phyloP scores from a whole-genome alignment of 176 grass and related monocot species.

The Oryza meridionalis region DNA sequence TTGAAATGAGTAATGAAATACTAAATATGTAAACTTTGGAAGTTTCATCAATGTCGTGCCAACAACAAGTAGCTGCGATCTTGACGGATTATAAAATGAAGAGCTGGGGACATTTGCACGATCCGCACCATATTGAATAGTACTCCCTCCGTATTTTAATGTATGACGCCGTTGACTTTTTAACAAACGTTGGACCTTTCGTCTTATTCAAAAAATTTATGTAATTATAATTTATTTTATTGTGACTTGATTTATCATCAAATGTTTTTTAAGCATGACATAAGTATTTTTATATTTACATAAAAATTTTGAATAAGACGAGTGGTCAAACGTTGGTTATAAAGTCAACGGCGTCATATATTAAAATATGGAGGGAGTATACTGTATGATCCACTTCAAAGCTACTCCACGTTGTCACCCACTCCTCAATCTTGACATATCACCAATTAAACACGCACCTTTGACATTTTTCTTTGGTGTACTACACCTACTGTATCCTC shows the following conservation, averaged over 20 bases:
- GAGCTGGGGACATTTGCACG: neutral
- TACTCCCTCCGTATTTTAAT: too few species aligned
- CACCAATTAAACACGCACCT: neutral
- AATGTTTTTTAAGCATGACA: too few species aligned
- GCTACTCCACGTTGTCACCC: neutral
- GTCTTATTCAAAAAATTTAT: too few species aligned
- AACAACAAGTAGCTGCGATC: neutral
- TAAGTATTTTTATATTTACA: too few species aligned
- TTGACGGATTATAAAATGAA: conserved; percentile 8
- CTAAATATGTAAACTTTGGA: neutral
- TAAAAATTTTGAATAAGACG: too few species aligned
- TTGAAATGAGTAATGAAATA: neutral
- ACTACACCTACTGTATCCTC: neutral
- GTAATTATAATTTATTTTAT: too few species aligned
- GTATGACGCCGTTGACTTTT: too few species aligned
- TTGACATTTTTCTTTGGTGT: neutral
- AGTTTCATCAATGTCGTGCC: conserved; percentile 16
- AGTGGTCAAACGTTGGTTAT: too few species aligned
- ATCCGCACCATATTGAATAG: neutral
- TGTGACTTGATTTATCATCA: too few species aligned
- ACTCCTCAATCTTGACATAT: neutral
- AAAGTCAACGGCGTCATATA: too few species aligned
- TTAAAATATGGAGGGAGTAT: too few species aligned
- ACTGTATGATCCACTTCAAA: conserved; percentile 1
- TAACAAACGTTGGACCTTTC: too few species aligned